phyloP scores from a whole-genome alignment of 192 early-diverging fungal genomes.

The Rhizophagus prolifer region DNA sequence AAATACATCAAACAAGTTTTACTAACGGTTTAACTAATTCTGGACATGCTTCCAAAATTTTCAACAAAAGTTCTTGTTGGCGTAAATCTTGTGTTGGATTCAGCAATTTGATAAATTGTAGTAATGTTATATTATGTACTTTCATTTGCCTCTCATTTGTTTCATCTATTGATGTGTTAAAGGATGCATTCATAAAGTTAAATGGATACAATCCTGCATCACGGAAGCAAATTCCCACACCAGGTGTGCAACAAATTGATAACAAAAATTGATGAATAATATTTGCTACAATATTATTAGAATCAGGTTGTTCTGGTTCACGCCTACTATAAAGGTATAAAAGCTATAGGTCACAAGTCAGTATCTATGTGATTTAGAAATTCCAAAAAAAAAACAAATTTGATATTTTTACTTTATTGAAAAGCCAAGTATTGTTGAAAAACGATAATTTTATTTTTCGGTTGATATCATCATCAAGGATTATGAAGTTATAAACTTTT shows the following conservation, averaged over 20 bases:
- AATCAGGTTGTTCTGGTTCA: conserved; percentile 41
- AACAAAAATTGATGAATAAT: conserved; percentile 70
- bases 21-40: conserved; percentile 73
- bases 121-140: conserved; percentile 57
- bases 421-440: conserved; percentile 64
- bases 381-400: neutral
- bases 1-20: neutral
- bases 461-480: conserved; percentile 63
- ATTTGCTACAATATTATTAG: conserved; percentile 52
- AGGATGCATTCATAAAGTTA: conserved; percentile 28
- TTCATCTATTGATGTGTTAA: neutral
- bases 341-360: conserved; percentile 37
- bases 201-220: conserved; percentile 78
- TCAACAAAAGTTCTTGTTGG: conserved; percentile 68
- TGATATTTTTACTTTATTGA: conserved; percentile 52
- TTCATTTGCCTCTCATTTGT: conserved; percentile 35
- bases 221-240: conserved; percentile 70
- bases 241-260: conserved; percentile 69
- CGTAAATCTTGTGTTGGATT: conserved; percentile 62
- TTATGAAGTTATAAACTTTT: conserved; percentile 55
- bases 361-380: neutral
- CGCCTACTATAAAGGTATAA: conserved; percentile 55
- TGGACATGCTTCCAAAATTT: conserved; percentile 65
- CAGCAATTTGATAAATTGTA: conserved; percentile 55
- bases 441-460: conserved; percentile 62